phyloP scores from a whole-genome alignment of 2,329 filamentous ascomycete species.

The Aciculosporium take region DNA sequence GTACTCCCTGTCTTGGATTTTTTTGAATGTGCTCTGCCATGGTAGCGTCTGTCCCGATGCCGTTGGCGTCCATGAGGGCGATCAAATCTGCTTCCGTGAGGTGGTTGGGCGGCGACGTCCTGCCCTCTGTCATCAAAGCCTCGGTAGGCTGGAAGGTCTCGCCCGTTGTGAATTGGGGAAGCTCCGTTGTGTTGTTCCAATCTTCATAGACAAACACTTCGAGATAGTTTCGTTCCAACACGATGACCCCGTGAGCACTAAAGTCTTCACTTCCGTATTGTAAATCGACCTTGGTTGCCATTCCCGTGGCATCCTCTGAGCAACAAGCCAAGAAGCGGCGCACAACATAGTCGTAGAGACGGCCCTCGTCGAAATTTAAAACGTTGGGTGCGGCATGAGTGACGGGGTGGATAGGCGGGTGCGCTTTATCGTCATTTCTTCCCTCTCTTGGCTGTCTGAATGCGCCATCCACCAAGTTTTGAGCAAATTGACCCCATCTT shows the following conservation, averaged over 20 bases:
- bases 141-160: slow-evolving; percentile 81
- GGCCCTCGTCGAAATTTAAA: slow-evolving; percentile 51
- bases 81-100: slow-evolving; percentile 93
- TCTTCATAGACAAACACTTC: slow-evolving; percentile 95
- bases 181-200: slow-evolving; percentile 75
- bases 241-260: slow-evolving; percentile 66
- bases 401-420: slow-evolving; percentile 92
- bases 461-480: slow-evolving; percentile 55
- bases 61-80: slow-evolving; percentile 93
- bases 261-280: slow-evolving; percentile 74
- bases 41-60: slow-evolving; percentile 94
- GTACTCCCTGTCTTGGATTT: slow-evolving; percentile 83
- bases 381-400: slow-evolving; percentile 60
- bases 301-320: slow-evolving; percentile 81
- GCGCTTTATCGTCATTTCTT: slow-evolving; percentile 85
- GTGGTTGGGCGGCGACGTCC: slow-evolving; percentile 71
- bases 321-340: slow-evolving; percentile 91
- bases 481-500: slow-evolving; percentile 70
- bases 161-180: slow-evolving; percentile 65
- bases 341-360: slow-evolving; percentile 83
- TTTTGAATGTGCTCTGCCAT: slow-evolving; percentile 98
- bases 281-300: slow-evolving; percentile 73
- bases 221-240: slow-evolving; percentile 81
- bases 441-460: slow-evolving; percentile 75
- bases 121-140: slow-evolving; percentile 79